These are phyloP conservation scores for Diutina scorzettiae DNA, from an alignment of 1,139 yeast genomes.

Conservation along the genomic window DNA sequence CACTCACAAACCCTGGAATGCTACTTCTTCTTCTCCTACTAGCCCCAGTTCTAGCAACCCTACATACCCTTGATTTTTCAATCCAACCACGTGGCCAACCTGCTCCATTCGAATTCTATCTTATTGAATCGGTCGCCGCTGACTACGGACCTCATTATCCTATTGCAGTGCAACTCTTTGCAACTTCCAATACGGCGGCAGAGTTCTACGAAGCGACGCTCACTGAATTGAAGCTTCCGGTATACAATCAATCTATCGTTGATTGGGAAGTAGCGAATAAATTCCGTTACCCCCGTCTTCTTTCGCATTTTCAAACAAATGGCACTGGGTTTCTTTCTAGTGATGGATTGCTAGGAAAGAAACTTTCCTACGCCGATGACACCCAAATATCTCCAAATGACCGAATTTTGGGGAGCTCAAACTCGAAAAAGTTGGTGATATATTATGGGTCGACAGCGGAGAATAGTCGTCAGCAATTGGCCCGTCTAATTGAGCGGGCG, in stretches of 20 bases:
- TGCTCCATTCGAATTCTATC: not conserved
- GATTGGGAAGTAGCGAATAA: constrained; percentile 4
- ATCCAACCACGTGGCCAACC: not conserved
- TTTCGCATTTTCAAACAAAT: not conserved
- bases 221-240: not conserved
- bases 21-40: not conserved
- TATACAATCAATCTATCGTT: not conserved
- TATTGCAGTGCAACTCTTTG: not conserved
- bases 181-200: not conserved
- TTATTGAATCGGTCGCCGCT: constrained; percentile 1
- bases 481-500: constrained; percentile 49
- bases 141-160: not conserved
- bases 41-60: not conserved
- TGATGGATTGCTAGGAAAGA: constrained; percentile 33
- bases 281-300: constrained; percentile 1
- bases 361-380: constrained; percentile 19
- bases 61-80: not conserved
- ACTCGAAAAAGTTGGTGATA: constrained; percentile 15
- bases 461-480: constrained; percentile 41
- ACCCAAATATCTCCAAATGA: constrained; percentile 33
- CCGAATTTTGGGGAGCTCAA: constrained; percentile 52
- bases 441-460: constrained; percentile 42
- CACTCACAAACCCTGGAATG: no score
- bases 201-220: not conserved
- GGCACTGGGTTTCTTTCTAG: constrained; percentile 22